These are phyloP conservation scores for Boletus subparvulus DNA, from an alignment of 768 basidiomycete species.

Conservation along the genomic window DNA sequence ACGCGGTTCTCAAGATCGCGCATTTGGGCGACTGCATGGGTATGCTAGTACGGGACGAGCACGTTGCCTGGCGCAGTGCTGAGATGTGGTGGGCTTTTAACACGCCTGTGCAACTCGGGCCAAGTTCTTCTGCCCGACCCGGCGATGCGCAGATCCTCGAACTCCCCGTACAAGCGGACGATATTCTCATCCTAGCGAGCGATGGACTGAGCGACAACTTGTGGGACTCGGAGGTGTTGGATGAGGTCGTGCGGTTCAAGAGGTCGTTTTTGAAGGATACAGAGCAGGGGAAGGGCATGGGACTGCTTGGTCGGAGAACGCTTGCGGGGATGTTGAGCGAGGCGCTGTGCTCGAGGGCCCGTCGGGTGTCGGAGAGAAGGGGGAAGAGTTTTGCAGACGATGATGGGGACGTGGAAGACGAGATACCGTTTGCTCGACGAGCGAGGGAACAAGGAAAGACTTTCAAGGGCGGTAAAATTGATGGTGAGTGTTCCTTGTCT, in stretches of 20 bases:
- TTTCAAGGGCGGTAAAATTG: constrained; percentile 81
- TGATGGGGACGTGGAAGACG: constrained; percentile 37
- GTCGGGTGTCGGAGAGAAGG: constrained; percentile 59
- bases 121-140: constrained; percentile 59
- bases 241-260: constrained; percentile 69
- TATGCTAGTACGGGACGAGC: constrained; percentile 76
- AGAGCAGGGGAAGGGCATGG: constrained; percentile 13
- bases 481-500: constrained; percentile 51
- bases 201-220: constrained; percentile 86
- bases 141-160: constrained; percentile 67
- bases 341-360: constrained; percentile 77
- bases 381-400: constrained; percentile 24
- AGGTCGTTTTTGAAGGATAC: constrained; percentile 33
- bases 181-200: constrained; percentile 77
- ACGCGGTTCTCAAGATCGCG: constrained; percentile 74
- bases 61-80: constrained; percentile 80
- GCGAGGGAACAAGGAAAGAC: constrained; percentile 70
- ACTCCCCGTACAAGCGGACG: constrained; percentile 66
- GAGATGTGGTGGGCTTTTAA: constrained; percentile 94
- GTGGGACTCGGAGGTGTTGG: constrained; percentile 85
- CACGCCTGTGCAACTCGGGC: constrained; percentile 64
- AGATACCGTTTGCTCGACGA: constrained; percentile 82
- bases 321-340: constrained; percentile 73
- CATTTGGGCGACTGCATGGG: constrained; percentile 89
- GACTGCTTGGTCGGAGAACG: constrained; percentile 46